Conservation (phyloP, 805 yeast genomes). For the Kregervanrija fluxuum region DNA sequence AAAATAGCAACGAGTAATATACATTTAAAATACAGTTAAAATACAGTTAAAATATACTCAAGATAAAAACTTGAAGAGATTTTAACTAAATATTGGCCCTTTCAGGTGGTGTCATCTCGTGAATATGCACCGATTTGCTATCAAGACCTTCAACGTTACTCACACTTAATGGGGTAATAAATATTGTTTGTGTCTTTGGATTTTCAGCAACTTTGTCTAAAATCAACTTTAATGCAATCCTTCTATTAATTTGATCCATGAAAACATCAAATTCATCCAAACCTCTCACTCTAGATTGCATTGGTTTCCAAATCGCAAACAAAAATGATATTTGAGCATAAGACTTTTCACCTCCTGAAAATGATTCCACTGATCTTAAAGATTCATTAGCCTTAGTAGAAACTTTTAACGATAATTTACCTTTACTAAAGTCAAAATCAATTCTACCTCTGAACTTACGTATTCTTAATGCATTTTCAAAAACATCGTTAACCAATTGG, state of each 20-base stretch:
- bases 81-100: conserved; percentile 9
- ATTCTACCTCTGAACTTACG: conserved; percentile 74
- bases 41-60: too few species aligned
- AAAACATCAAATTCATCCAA: conserved; percentile 95
- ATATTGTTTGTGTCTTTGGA: conserved; percentile 74
- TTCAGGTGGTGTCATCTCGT: conserved; percentile 42
- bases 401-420: conserved; percentile 49
- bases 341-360: conserved; percentile 96
- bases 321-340: conserved; percentile 85
- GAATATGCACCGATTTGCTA: conserved; percentile 50
- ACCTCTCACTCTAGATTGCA: conserved; percentile 83
- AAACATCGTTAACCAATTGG: conserved; percentile 44
- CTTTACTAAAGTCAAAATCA: conserved; percentile 48
- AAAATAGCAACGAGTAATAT: too few species aligned
- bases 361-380: conserved; percentile 66
- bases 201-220: conserved; percentile 57
- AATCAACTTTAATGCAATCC: conserved; percentile 68
- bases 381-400: conserved; percentile 53
- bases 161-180: conserved; percentile 92
- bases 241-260: conserved; percentile 91
- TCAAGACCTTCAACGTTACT: conserved; percentile 58
- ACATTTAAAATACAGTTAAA: too few species aligned
- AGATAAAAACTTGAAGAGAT: too few species aligned
- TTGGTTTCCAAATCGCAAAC: conserved; percentile 86
- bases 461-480: conserved; percentile 50